These are phyloP conservation scores for Termitomyces bulborhizus DNA, from an alignment of 768 basidiomycete species.

Conservation along the genomic window DNA sequence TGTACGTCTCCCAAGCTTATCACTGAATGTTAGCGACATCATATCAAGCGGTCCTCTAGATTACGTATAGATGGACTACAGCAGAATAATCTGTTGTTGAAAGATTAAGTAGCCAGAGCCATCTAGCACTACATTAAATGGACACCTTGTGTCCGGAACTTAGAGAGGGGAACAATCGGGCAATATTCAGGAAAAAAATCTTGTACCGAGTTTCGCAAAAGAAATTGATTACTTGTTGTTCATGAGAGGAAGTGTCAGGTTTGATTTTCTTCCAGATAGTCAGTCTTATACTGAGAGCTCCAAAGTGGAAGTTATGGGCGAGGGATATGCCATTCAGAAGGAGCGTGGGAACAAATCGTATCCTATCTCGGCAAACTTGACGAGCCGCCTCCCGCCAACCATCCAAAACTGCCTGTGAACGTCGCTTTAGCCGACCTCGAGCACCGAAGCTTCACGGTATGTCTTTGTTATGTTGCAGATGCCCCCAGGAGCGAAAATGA, in stretches of 20 bases:
- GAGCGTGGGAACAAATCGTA: constrained; percentile 29
- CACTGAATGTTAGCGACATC: too few relatives aligned
- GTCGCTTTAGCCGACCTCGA: constrained; percentile 39
- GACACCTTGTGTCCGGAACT: too few relatives aligned
- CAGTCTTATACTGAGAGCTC: background rate
- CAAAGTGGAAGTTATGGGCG: too few relatives aligned
- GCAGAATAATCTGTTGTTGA: background rate
- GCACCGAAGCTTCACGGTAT: constrained; percentile 40
- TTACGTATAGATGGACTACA: background rate
- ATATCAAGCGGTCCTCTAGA: too few relatives aligned
- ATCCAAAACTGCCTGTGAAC: constrained; percentile 35
- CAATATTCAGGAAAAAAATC: too few relatives aligned
- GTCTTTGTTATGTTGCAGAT: constrained; percentile 19
- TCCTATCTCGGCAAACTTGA: constrained; percentile 26
- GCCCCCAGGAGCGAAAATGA: constrained; percentile 24
- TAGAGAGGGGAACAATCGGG: too few relatives aligned
- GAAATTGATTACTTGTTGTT: too few relatives aligned
- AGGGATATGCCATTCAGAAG: too few relatives aligned
- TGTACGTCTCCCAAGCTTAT: background rate
- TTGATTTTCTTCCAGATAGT: background rate
- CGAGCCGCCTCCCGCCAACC: constrained; percentile 27
- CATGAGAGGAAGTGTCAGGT: background rate
- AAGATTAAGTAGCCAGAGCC: too few relatives aligned
- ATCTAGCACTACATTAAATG: too few relatives aligned
- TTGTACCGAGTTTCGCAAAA: background rate